Evolutionary conservation across 257 asterid species (phyloP), one percentile per base, ranked within the genome.

Genomic region (Lycium barbarum): DNA sequence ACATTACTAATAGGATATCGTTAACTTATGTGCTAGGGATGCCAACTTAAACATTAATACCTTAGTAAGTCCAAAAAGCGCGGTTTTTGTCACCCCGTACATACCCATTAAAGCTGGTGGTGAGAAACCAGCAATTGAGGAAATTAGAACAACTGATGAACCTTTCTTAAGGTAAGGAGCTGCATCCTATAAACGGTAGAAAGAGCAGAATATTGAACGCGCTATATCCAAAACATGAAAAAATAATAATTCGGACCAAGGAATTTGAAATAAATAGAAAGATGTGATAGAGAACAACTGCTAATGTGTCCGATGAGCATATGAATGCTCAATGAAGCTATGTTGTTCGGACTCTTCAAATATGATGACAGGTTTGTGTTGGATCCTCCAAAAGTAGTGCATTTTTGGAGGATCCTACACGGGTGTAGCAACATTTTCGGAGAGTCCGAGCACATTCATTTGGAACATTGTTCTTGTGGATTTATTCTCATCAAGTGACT

Each of bases 71-170:
- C 98, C 98, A 68, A 95, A 90, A 86, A 95, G 95, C 55, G 98
- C 94, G 0, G 98, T 95, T 91, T 95, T 95, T 82, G 97, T 95
- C 84, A 94, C 98, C 57, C 98, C 97, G 67, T 95, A 95, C 98
- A 95, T 95, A 58, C 96, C 92, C 92, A 95, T 79, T 49, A 88
- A 51, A 82, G 84, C 89, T 84, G 84, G 87, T 5, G 98, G 98
- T 33, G 89, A 87, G 88, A 76, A 95, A 71, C 85, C 98, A 71
- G 95, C 86, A 54, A 94, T 84, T 6, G 98, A 95, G 81, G 98
- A 93, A 49, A 95, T 87, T 11, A 93, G 87, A 83, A 95, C 85
- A 53, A 93, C 91, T 12, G 98, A 90, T 47, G 97, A 95, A 86
- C 98, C 97, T 72, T 91, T 92, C 83, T 90, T 78, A 87, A 95